Percentiles rank a stretch among this genome's conserved stretches.
Evolutionary conservation across 1,284 basidiomycete genomes (phyloP).

Genomic region (Austroboletus novae-zelandiae): DNA sequence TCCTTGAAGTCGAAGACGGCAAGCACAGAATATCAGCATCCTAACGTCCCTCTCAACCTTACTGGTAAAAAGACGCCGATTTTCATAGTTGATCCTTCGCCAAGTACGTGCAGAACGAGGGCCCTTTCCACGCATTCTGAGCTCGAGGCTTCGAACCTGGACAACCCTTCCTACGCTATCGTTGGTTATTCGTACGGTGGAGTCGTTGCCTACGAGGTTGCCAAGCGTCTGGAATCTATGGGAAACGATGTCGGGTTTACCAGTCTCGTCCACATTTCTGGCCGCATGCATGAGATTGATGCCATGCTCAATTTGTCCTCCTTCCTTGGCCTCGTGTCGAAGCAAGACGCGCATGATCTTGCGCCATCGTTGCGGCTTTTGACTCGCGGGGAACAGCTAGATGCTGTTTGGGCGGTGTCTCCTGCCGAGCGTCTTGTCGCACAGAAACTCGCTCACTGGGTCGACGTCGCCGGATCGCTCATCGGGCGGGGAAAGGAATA

Average conservation of each 20-base stretch:
- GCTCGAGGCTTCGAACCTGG: constrained; percentile 43
- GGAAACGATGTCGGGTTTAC: constrained; percentile 40
- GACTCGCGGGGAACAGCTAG: constrained; percentile 25
- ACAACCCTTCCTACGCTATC: constrained; percentile 39
- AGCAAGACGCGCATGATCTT: constrained; percentile 25
- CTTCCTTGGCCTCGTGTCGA: constrained; percentile 30
- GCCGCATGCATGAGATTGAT: constrained; percentile 40
- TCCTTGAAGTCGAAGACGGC: constrained; percentile 19
- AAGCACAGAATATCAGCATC: constrained; percentile 28
- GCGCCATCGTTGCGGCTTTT: constrained; percentile 18
- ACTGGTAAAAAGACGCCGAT: constrained; percentile 42
- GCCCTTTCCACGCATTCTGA: constrained; percentile 44
- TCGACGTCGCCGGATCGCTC: constrained; percentile 29
- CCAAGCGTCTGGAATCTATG: constrained; percentile 37
- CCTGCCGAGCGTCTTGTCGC: constrained; percentile 31
- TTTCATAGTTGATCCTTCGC: constrained; percentile 42
- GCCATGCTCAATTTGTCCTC: constrained; percentile 38
- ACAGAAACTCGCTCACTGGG: constrained; percentile 34
- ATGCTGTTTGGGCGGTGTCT: constrained; percentile 26
- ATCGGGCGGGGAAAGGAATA: constrained; percentile 32
- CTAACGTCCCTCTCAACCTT: constrained; percentile 39
- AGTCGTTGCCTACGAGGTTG: constrained; percentile 46
- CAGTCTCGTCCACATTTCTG: constrained; percentile 42
- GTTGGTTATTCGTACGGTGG: constrained; percentile 52
- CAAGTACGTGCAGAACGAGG: constrained; percentile 37